Percentiles rank a stretch among this genome's conserved stretches.
phyloP scores from a whole-genome alignment of 73 alveolate genomes.

The Durusdinium trenchii region DNA sequence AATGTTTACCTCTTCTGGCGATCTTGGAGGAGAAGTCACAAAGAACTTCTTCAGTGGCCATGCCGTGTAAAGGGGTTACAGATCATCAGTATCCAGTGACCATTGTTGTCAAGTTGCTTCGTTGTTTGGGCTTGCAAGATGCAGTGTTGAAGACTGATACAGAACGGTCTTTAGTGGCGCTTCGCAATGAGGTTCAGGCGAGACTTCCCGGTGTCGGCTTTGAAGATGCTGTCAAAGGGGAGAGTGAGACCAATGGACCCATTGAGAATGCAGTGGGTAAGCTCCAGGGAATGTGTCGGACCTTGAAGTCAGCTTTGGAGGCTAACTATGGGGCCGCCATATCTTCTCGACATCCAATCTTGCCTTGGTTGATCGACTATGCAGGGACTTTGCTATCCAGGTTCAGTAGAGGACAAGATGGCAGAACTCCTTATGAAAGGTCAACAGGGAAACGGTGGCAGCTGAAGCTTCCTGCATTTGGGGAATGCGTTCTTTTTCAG shows the following conservation, averaged over 20 bases:
- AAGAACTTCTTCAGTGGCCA: neutral
- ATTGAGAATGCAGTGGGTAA: neutral
- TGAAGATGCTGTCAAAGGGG: slow-evolving; percentile 40
- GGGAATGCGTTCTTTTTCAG: slow-evolving; percentile 11
- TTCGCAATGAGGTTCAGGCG: neutral
- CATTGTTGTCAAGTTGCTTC: neutral
- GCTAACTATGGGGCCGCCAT: neutral
- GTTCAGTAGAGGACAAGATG: neutral
- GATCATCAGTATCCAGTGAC: slow-evolving; percentile 46
- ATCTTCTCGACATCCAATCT: neutral
- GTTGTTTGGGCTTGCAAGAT: neutral
- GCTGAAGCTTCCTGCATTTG: slow-evolving; percentile 11
- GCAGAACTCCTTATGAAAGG: slow-evolving; percentile 43
- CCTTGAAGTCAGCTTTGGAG: neutral
- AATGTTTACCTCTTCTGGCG: slow-evolving; percentile 7
- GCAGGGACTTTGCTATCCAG: neutral
- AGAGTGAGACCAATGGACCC: neutral
- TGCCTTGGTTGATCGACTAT: slow-evolving; percentile 41
- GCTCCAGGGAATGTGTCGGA: neutral
- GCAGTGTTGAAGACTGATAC: slow-evolving; percentile 42
- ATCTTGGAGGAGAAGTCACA: neutral
- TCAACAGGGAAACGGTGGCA: neutral
- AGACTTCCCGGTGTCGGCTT: neutral
- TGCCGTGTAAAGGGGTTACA: slow-evolving; percentile 47
- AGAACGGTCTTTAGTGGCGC: neutral